A percentile compares a stretch with the other conserved stretches of the same genome.
These are phyloP conservation scores for Hanseniaspora thailandica DNA, from an alignment of 805 yeast genomes.

Conservation along the genomic window DNA sequence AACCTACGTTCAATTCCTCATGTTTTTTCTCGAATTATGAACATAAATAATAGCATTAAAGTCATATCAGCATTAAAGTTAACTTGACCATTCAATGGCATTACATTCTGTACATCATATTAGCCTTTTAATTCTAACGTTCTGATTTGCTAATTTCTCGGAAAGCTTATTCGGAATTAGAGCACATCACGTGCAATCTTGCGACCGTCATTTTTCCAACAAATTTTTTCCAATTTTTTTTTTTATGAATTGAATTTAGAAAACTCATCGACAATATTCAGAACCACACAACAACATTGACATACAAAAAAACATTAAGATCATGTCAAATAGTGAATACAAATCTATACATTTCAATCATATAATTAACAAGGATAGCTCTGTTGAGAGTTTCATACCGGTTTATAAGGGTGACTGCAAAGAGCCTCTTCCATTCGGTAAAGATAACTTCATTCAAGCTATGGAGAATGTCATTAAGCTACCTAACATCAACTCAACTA, in stretches of 20 bases:
- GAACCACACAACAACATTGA: not conserved
- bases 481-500: slow-evolving; percentile 87
- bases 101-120: too few relatives aligned
- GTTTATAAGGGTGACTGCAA: not conserved
- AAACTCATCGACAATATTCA: not conserved
- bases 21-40: too few relatives aligned
- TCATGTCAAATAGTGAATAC: not conserved
- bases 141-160: too few relatives aligned
- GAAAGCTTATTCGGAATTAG: too few relatives aligned
- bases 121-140: too few relatives aligned
- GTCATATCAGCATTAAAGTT: too few relatives aligned
- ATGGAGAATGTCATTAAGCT: slow-evolving; percentile 68
- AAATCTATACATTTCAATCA: slow-evolving; percentile 7
- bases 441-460: slow-evolving; percentile 55
- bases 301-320: not conserved
- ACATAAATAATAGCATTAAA: too few relatives aligned
- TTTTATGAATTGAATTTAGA: not conserved
- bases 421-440: slow-evolving; percentile 18
- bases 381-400: not conserved
- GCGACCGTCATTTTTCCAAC: too few relatives aligned
- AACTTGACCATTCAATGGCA: too few relatives aligned
- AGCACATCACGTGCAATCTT: too few relatives aligned
- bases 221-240: too few relatives aligned
- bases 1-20: too few relatives aligned
- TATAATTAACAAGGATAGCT: not conserved